Percentiles rank a stretch among this genome's conserved stretches.
phyloP scores from a whole-genome alignment of 768 basidiomycete genomes.

The Phlegmacium glaucopus region DNA sequence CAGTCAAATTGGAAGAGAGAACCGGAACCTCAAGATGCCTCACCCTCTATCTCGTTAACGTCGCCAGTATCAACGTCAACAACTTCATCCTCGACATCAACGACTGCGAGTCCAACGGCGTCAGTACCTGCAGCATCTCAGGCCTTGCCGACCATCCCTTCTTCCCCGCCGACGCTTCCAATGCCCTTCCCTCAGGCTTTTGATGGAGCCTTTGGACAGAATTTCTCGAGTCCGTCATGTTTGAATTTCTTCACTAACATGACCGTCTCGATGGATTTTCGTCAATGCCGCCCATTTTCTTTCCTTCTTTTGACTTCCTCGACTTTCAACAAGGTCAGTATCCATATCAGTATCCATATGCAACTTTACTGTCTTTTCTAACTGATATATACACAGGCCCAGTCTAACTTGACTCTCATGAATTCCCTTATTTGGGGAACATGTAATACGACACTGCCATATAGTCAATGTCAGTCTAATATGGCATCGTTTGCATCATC shows the following conservation, averaged over 20 bases:
- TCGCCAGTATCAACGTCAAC: conserved; percentile 14
- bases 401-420: conserved; percentile 55
- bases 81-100: conserved; percentile 16
- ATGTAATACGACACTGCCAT: conserved; percentile 56
- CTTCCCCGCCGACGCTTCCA: conserved; percentile 50
- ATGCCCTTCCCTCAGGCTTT: conserved; percentile 78
- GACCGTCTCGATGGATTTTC: conserved; percentile 57
- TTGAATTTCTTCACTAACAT: conserved; percentile 74
- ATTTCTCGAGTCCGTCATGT: conserved; percentile 66
- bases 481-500: conserved; percentile 61
- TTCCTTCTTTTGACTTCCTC: conserved; percentile 54
- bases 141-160: conserved; percentile 47
- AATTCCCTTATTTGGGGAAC: conserved; percentile 77
- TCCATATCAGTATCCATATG: too few species aligned
- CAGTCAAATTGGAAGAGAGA: conserved; percentile 36
- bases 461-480: conserved; percentile 55
- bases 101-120: conserved; percentile 11
- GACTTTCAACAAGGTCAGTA: conserved; percentile 52
- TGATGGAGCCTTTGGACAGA: conserved; percentile 57
- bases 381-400: conserved; percentile 43
- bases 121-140: conserved; percentile 20
- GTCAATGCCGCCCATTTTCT: conserved; percentile 76
- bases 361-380: conserved; percentile 1
- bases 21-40: conserved; percentile 8
- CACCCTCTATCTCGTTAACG: conserved; percentile 2